Evolutionary conservation across 208 protist species (phyloP).

Genomic region (Leptomonas seymouri): DNA sequence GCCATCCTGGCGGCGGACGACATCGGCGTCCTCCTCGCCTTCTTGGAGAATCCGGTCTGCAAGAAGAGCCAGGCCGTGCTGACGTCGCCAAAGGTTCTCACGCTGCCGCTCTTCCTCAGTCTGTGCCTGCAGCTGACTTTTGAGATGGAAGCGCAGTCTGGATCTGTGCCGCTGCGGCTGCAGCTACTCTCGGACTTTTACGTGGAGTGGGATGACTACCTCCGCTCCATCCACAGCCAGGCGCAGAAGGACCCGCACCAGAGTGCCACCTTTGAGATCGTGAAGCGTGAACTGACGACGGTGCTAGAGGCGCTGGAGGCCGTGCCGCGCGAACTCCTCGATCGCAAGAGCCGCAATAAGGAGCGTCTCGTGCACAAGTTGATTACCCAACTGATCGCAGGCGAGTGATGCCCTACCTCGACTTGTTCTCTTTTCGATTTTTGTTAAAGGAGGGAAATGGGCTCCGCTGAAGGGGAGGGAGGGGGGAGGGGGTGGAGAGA

Average conservation of each 20-base stretch:
- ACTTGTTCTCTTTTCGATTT: slow-evolving; percentile 6
- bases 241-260: slow-evolving; percentile 42
- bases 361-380: slow-evolving; percentile 71
- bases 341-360: slow-evolving; percentile 79
- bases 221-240: slow-evolving; percentile 68
- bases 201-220: slow-evolving; percentile 87
- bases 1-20: slow-evolving; percentile 74
- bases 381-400: slow-evolving; percentile 50
- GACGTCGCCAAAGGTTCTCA: slow-evolving; percentile 60
- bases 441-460: too few relatives aligned
- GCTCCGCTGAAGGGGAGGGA: too few relatives aligned
- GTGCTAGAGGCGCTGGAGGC: slow-evolving; percentile 54
- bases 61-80: slow-evolving; percentile 60
- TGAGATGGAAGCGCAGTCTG: slow-evolving; percentile 55
- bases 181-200: slow-evolving; percentile 77
- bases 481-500: too few relatives aligned
- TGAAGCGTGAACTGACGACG: slow-evolving; percentile 57
- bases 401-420: slow-evolving; percentile 17
- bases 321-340: slow-evolving; percentile 55
- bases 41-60: slow-evolving; percentile 80
- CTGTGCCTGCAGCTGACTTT: slow-evolving; percentile 85
- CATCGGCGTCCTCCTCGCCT: slow-evolving; percentile 74
- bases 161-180: slow-evolving; percentile 70
- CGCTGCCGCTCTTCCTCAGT: slow-evolving; percentile 80
- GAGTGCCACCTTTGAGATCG: slow-evolving; percentile 50